Conservation (phyloP, 148 eudicot genomes). For the Polygonum aviculare region DNA sequence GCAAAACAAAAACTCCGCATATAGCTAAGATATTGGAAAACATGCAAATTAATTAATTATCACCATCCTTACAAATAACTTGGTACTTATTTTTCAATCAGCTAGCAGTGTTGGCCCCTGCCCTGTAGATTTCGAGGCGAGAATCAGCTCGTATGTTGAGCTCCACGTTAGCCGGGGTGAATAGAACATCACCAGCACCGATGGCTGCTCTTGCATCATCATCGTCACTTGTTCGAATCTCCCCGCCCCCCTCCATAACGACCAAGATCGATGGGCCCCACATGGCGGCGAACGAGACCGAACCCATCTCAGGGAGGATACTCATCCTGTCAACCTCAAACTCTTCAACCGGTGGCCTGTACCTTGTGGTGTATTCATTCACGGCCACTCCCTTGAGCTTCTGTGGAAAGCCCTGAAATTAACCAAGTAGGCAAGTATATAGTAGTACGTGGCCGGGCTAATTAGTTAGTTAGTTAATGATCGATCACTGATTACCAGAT, state of each 20-base stretch:
- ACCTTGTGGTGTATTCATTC: not conserved
- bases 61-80: too few species aligned
- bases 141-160: not conserved
- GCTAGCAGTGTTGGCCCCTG: not conserved
- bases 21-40: too few species aligned
- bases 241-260: not conserved
- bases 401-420: not conserved
- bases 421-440: not conserved
- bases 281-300: not conserved
- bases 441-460: too few species aligned
- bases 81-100: not conserved
- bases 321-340: not conserved
- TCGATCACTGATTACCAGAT: slow-evolving; percentile 37
- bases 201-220: not conserved
- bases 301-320: not conserved
- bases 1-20: too few species aligned
- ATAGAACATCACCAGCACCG: not conserved
- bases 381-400: not conserved
- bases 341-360: not conserved
- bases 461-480: not conserved
- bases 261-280: not conserved
- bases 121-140: not conserved
- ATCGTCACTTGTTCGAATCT: not conserved
- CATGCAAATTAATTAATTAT: too few species aligned
- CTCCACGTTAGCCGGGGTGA: not conserved